Percentiles rank a stretch among this genome's conserved stretches.
phyloP scores from a whole-genome alignment of 2,329 filamentous ascomycete genomes.

The Arthrobotrys entomopaga region DNA sequence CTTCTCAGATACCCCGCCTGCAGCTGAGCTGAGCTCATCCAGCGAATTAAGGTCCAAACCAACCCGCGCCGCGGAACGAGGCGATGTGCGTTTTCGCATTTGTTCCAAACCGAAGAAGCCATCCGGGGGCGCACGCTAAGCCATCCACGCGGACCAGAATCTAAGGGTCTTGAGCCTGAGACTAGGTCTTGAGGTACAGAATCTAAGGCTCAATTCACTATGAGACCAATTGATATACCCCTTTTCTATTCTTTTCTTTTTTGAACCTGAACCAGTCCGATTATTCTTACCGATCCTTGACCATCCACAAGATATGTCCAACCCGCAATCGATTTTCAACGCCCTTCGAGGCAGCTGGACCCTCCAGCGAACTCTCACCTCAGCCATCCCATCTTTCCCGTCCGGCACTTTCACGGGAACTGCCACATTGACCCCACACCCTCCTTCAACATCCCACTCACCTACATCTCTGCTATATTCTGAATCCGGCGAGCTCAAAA shows the following conservation, averaged over 20 bases:
- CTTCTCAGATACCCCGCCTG: no score
- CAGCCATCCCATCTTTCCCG: conserved; percentile 27
- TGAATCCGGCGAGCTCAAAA: conserved; percentile 39
- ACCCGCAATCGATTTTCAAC: conserved; percentile 14
- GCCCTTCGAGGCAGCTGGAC: conserved; percentile 33
- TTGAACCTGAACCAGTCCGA: neutral
- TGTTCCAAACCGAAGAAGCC: no score
- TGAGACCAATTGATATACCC: neutral
- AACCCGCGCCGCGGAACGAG: no score
- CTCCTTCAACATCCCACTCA: neutral
- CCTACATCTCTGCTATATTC: conserved; percentile 17
- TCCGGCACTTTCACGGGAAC: conserved; percentile 43
- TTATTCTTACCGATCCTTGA: neutral
- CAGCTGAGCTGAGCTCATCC: no score
- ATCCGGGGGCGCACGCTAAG: neutral
- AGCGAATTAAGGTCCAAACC: no score
- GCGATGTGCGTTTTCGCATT: no score
- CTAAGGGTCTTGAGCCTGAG: neutral
- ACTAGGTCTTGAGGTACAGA: no score
- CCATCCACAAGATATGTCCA: neutral
- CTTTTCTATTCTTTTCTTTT: neutral
- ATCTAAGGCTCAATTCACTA: neutral
- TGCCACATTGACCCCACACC: conserved; percentile 18
- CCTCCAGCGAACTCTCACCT: conserved; percentile 28
- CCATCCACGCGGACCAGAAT: neutral